Evolutionary conservation across 495 filamentous ascomycete genomes (phyloP).

Genomic region (Penicillium turbatum): DNA sequence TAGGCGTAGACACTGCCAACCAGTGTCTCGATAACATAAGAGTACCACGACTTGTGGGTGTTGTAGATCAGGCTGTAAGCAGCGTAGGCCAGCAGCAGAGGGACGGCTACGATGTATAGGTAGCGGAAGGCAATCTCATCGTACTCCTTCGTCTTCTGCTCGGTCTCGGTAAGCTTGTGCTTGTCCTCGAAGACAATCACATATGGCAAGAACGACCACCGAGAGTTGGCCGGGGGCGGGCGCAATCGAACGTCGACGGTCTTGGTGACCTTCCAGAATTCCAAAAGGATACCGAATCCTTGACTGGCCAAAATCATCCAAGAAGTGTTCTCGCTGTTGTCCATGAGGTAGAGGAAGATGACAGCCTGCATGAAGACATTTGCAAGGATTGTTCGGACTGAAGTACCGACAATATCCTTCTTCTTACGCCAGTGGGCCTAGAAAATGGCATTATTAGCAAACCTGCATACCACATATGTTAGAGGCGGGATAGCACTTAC

Average conservation of each 20-base stretch:
- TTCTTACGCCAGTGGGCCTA: conserved; percentile 93
- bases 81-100: conserved; percentile 83
- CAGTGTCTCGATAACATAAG: conserved; percentile 82
- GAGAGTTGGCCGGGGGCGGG: conserved; percentile 53
- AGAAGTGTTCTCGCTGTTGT: conserved; percentile 94
- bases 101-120: conserved; percentile 86
- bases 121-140: conserved; percentile 97
- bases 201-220: conserved; percentile 76
- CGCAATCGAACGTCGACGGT: conserved; percentile 86
- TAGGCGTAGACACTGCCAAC: conserved; percentile 97
- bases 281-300: conserved; percentile 87
- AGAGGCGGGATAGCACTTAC: conserved; percentile 32
- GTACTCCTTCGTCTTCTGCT: conserved; percentile 97
- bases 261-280: conserved; percentile 99
- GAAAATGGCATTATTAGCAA: conserved; percentile 14
- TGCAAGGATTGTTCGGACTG: conserved; percentile 89
- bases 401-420: conserved; percentile 97
- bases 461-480: neutral
- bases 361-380: conserved; percentile 97
- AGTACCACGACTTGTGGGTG: conserved; percentile 97
- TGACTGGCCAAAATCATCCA: conserved; percentile 98
- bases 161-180: conserved; percentile 89
- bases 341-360: conserved; percentile 97
- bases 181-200: conserved; percentile 91
- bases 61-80: conserved; percentile 89